Evolutionary conservation across 2,329 filamentous ascomycete species (phyloP).

Genomic region (Chrysoporthe deuterocubensis): DNA sequence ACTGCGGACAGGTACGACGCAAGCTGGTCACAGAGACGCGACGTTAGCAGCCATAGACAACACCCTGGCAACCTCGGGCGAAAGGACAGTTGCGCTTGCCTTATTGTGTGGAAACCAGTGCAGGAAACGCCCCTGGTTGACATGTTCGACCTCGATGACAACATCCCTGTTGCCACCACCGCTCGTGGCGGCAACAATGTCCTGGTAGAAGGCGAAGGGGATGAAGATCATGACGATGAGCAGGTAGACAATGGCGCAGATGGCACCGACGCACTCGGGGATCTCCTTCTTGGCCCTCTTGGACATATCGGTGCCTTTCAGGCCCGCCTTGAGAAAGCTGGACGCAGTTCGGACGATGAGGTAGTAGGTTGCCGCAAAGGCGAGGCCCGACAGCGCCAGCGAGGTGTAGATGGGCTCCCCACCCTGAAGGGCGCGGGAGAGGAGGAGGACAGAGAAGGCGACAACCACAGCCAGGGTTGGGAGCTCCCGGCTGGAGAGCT

Average conservation of each 20-base stretch:
- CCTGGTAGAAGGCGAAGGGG: constrained; percentile 97
- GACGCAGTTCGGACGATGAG: constrained; percentile 93
- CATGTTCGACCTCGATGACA: constrained; percentile 71
- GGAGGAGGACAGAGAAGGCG: constrained; percentile 70
- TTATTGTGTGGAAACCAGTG: constrained; percentile 95
- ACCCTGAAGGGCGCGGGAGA: constrained; percentile 79
- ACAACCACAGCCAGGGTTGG: constrained; percentile 64
- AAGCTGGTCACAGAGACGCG: constrained; percentile 57
- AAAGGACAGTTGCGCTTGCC: constrained; percentile 50
- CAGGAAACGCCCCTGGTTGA: constrained; percentile 82
- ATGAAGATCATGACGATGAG: constrained; percentile 89
- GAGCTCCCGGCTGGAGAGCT: constrained; percentile 58
- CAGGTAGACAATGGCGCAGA: constrained; percentile 91
- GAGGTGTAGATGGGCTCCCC: constrained; percentile 89
- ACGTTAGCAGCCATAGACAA: constrained; percentile 4
- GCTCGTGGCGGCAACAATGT: constrained; percentile 92
- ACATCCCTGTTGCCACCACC: constrained; percentile 91
- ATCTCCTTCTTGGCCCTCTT: constrained; percentile 73
- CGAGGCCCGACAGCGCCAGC: constrained; percentile 81
- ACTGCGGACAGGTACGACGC: constrained; percentile 94
- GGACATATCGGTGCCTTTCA: constrained; percentile 88
- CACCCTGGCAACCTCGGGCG: not conserved
- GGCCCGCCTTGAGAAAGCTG: constrained; percentile 83
- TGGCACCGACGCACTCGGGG: constrained; percentile 94
- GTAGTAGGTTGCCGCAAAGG: constrained; percentile 80